A percentile compares a stretch with the other conserved stretches of the same genome.
Evolutionary conservation across 331 rosid species (phyloP).

Genomic region (Malus hybrid): DNA sequence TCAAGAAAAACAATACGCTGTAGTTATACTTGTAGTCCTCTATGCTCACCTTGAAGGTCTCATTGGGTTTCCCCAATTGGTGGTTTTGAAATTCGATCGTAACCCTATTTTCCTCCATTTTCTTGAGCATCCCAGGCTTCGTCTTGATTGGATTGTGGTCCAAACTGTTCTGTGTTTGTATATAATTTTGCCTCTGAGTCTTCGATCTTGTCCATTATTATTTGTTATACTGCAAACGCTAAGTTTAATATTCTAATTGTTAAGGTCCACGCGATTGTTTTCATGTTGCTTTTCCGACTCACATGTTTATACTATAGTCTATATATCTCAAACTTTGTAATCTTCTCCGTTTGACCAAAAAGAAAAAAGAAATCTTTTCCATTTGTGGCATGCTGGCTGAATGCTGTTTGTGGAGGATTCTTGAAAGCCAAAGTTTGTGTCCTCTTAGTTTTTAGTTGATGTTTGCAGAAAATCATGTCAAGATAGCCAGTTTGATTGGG

Average conservation of each 20-base stretch:
- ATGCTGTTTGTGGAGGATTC: background rate
- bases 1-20: conserved; percentile 32
- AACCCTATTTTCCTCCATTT: conserved; percentile 76
- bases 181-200: background rate
- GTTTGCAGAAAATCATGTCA: conserved; percentile 31
- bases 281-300: background rate
- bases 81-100: conserved; percentile 73
- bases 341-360: background rate
- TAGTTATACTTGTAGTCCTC: conserved; percentile 64
- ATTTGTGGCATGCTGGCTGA: background rate
- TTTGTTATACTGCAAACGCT: background rate
- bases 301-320: background rate
- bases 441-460: conserved; percentile 1
- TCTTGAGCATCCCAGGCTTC: conserved; percentile 61
- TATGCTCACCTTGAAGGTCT: conserved; percentile 59
- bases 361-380: background rate
- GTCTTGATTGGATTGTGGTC: conserved; percentile 23
- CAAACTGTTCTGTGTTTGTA: background rate
- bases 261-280: background rate
- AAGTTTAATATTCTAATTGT: background rate
- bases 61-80: conserved; percentile 79
- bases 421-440: background rate
- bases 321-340: background rate
- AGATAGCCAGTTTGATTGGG: conserved; percentile 23
- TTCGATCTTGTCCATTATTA: background rate